Evolutionary conservation across 2,329 filamentous ascomycete genomes (phyloP).

Genomic region (Neonectria magnoliae): DNA sequence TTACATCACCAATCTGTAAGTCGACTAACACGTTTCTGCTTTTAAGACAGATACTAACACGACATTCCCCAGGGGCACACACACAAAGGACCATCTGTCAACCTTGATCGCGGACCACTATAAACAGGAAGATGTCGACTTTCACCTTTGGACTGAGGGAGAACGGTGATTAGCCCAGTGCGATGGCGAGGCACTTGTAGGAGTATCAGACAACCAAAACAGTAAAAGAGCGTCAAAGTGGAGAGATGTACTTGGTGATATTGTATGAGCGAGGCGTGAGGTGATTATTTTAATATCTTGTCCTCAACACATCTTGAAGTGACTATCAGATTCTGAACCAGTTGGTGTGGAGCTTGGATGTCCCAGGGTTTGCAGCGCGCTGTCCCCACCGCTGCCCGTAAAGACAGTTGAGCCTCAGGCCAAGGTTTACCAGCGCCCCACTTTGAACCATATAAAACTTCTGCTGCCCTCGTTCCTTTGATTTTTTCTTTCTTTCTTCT

Average conservation of each 20-base stretch:
- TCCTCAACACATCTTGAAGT: not conserved
- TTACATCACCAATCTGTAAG: constrained; percentile 82
- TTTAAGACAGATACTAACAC: constrained; percentile 15
- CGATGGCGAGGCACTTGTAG: not conserved
- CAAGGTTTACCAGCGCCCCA: not conserved
- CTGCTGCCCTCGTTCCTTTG: not conserved
- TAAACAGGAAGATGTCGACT: constrained; percentile 75
- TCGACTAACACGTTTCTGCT: constrained; percentile 28
- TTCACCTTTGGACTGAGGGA: constrained; percentile 58
- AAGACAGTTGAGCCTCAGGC: not conserved
- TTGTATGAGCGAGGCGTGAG: not conserved
- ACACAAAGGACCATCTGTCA: constrained; percentile 77
- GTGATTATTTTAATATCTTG: not conserved
- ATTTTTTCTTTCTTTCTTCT: not conserved
- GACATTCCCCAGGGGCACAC: constrained; percentile 62
- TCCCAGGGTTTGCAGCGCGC: not conserved
- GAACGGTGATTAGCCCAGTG: constrained; percentile 32
- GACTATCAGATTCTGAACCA: not conserved
- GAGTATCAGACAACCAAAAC: constrained; percentile 24
- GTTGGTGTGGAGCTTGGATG: not conserved
- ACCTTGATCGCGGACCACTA: constrained; percentile 80
- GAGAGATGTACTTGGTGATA: not conserved
- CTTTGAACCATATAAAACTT: not conserved
- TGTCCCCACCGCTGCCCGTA: not conserved
- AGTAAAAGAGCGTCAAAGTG: constrained; percentile 14